Evolutionary conservation across 352 stramenopile genomes (phyloP), one percentile per base, ranked within the genome.

Genomic region (Pythium brachiatum): DNA sequence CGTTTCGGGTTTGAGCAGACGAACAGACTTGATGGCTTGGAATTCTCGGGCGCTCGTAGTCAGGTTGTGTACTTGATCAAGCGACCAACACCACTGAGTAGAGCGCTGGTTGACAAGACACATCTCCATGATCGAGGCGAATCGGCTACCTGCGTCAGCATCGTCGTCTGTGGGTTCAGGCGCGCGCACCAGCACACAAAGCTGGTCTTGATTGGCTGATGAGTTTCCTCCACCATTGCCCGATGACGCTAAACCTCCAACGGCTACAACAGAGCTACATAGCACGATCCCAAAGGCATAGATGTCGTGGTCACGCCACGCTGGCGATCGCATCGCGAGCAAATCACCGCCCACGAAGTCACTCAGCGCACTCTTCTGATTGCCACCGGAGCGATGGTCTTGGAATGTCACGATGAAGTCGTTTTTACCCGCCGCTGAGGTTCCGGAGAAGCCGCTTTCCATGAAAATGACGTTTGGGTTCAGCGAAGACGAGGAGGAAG

Each of bases 31-130:
- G 31, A 91, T 79, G 21, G 85, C 85, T 50, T 94, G 85, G 55
- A 83, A 94, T 68, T 94, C 85, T n/a, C 85, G 77, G 2, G 83
- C 81, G 48, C 79, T 90, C 11, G 83, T 92, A 26, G 76, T 89
- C 46, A 81, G 78, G 56, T 89, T 92, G 64, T 90, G 76, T 9
- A 89, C 79, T 60, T 88, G 73, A 29, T 87, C 77, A 3, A 90
- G 66, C 2, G 75, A 70, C 83, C 83, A 92, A 51, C 64, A 69
- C 83, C 83, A 92, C 26, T 76, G 79, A 2, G 70, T 20, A 1
- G 66, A 72, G 0, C 71, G 73, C 57, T 88, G 77, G 66, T 92
- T 92, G 15, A 81, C 78, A 0, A 92, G 63, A 68, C 81, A 90
- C 57, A 89, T 70, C 56, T 92, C 81, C 13, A 76, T 85, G 18